Evolutionary conservation across 148 eudicot genomes (phyloP), one percentile per base, ranked within the genome.

Genomic region (Fagopyrum homotropicum): DNA sequence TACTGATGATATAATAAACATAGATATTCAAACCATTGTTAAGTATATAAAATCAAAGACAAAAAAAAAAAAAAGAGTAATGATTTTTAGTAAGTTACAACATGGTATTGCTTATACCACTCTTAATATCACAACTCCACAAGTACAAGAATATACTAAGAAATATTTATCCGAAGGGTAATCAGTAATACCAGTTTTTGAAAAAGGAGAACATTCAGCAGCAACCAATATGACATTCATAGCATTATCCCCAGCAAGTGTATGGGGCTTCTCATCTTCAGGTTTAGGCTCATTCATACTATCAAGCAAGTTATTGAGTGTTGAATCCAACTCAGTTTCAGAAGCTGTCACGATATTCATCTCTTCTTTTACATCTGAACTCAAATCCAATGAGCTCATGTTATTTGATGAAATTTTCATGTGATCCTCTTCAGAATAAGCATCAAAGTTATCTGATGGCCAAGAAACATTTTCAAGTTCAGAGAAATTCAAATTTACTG

Each of bases 141-240:
- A 97, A 54, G 97, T 96, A 76, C 88, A 83, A 97, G 97, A 80
- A 96, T 88, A 19, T 89, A 85, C 63, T 57, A 57, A 57, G 52
- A 49, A 29, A 19, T 26, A 86, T 82, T 84, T 90, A 74, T 73
- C 35, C 56, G 44, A 50, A 77, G 88, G 83, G 9, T 79, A 75
- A 77, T 66, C 44, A 68, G 8, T 4, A 22, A 22, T 49, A 72
- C 74, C 74, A 72, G 74, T 72, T 49, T 72, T 72, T 49, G 54
- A 46, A 46, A 46, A 92, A 59, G 99, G 98, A 79, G 93, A 89
- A 77, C 98, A 96, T 85, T 96, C 99, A 29, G 99, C 90, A 71
- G 99, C 87, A 30, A 92, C 98, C 82, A 96, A 72, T 80, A 96
- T 89, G 46, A 96, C 84, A 81, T 96, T 96, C 99, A 96, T 96